Evolutionary conservation across 225 moss, liverwort and hornwort species (phyloP).

Genomic region (Straminergon stramineum): DNA sequence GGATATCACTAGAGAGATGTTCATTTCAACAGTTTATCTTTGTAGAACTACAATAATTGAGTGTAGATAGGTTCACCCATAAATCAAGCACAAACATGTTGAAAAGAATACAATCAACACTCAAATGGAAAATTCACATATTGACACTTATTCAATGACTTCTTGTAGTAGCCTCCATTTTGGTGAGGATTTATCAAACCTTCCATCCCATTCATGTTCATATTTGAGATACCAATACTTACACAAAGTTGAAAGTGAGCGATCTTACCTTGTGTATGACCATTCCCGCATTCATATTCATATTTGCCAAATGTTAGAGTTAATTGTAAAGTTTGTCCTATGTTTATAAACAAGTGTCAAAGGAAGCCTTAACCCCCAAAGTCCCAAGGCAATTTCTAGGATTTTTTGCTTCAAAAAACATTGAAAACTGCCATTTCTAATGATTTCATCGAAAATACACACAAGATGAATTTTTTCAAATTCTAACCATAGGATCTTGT

Average conservation of each 20-base stretch:
- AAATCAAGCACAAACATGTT: neutral
- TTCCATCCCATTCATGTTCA: neutral
- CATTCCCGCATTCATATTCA: neutral
- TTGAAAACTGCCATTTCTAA: too few relatives aligned
- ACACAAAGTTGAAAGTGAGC: neutral
- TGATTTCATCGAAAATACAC: too few relatives aligned
- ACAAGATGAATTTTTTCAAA: too few relatives aligned
- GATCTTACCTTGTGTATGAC: neutral
- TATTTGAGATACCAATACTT: neutral
- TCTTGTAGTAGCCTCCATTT: accelerated
- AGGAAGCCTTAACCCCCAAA: too few relatives aligned
- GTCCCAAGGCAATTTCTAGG: too few relatives aligned
- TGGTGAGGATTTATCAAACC: neutral
- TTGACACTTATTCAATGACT: neutral
- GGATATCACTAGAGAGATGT: neutral
- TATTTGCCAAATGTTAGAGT: neutral
- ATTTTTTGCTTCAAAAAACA: too few relatives aligned
- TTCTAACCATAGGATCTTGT: too few relatives aligned
- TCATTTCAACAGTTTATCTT: neutral
- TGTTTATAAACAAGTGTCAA: too few relatives aligned
- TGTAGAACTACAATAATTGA: neutral
- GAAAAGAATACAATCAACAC: neutral
- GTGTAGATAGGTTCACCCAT: accelerated
- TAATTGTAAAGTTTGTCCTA: too few relatives aligned
- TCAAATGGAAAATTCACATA: too few relatives aligned